These are phyloP conservation scores for Nidula microcarpa DNA, from an alignment of 768 basidiomycete genomes.

Conservation along the genomic window DNA sequence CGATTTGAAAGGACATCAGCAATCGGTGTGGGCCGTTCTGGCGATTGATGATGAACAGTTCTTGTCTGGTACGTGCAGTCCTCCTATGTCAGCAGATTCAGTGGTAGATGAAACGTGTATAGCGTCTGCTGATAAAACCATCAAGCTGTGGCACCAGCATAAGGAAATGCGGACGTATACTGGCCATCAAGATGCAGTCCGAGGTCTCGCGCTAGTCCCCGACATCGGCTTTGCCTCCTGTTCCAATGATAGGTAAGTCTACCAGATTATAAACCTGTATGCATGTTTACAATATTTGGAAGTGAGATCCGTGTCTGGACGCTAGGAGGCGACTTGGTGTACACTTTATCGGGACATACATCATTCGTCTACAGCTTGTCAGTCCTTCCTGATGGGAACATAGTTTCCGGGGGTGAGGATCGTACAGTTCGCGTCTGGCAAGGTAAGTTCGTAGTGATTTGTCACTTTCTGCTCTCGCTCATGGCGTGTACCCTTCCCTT, in stretches of 20 bases:
- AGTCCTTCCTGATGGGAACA: conserved; percentile 74
- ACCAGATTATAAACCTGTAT: background rate
- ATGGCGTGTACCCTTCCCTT: background rate
- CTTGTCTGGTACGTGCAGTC: conserved; percentile 66
- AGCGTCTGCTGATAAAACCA: conserved; percentile 95
- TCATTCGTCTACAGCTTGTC: conserved; percentile 94
- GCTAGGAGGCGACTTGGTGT: conserved; percentile 71
- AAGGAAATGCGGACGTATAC: conserved; percentile 71
- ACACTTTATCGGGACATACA: conserved; percentile 88
- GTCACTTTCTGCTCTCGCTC: background rate
- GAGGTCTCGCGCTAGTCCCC: conserved; percentile 75
- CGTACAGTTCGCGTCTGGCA: conserved; percentile 90
- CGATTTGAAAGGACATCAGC: conserved; percentile 81
- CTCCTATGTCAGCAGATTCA: background rate
- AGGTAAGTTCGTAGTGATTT: conserved; percentile 40
- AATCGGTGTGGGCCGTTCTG: conserved; percentile 93
- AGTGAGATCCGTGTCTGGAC: conserved; percentile 95
- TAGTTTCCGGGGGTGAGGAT: conserved; percentile 94
- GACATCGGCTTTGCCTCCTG: conserved; percentile 94
- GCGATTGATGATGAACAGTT: conserved; percentile 73
- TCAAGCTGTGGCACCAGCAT: conserved; percentile 83
- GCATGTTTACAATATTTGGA: background rate
- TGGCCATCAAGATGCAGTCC: conserved; percentile 91
- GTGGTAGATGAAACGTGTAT: conserved; percentile 1
- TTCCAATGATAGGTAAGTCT: conserved; percentile 82